Conservation (phyloP, 2,329 filamentous ascomycete species). For the Madurella fahalii region DNA sequence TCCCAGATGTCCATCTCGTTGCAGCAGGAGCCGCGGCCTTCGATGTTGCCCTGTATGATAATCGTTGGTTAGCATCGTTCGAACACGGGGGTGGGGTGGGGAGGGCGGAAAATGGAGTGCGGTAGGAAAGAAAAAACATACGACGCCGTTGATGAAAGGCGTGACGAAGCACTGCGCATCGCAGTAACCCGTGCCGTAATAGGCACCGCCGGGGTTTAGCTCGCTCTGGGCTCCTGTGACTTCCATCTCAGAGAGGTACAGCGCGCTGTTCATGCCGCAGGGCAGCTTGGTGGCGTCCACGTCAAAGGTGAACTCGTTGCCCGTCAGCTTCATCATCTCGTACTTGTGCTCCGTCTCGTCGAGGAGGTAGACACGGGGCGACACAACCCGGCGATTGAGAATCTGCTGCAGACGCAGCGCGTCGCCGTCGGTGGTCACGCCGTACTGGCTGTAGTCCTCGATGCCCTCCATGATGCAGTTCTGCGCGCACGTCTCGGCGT, state of each 20-base stretch:
- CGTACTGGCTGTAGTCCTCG: conserved; percentile 22
- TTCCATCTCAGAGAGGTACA: conserved; percentile 56
- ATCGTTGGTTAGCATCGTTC: neutral
- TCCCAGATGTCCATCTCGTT: conserved; percentile 33
- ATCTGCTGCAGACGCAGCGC: conserved; percentile 38
- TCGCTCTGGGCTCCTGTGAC: conserved; percentile 48
- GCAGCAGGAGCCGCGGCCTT: conserved; percentile 22
- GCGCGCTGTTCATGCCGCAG: conserved; percentile 61
- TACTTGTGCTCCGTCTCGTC: conserved; percentile 49
- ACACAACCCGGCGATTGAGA: conserved; percentile 18
- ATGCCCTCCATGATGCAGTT: conserved; percentile 26
- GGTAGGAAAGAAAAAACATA: neutral
- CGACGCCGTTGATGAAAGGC: conserved; percentile 44
- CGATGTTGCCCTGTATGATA: conserved; percentile 11
- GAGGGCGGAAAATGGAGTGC: too few species aligned
- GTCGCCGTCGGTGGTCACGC: conserved; percentile 33
- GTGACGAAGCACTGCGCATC: conserved; percentile 39
- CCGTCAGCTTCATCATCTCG: conserved; percentile 52
- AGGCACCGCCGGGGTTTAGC: conserved; percentile 49
- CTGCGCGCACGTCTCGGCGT: conserved; percentile 20
- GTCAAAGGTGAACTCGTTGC: conserved; percentile 59
- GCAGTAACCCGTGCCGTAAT: conserved; percentile 44
- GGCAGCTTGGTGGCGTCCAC: conserved; percentile 58
- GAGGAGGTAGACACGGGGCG: conserved; percentile 54
- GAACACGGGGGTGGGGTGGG: too few species aligned